phyloP scores from a whole-genome alignment of 441 rosid genomes.

The Omphalea diandra region DNA sequence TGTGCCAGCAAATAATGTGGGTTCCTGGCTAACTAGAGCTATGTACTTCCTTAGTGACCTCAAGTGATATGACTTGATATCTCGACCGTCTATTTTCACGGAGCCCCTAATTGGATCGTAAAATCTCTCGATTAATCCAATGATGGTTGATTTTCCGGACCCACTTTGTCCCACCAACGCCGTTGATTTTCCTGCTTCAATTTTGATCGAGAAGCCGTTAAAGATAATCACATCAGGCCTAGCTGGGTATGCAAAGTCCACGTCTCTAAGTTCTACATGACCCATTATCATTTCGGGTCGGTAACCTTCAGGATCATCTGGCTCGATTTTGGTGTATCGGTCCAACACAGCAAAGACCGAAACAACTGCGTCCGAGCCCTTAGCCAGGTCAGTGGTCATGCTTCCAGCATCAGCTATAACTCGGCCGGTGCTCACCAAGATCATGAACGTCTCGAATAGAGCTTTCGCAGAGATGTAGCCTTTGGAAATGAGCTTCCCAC shows the following conservation, averaged over 20 bases:
- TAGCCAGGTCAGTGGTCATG: slow-evolving; percentile 71
- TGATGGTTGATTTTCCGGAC: slow-evolving; percentile 70
- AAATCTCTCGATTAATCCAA: slow-evolving; percentile 65
- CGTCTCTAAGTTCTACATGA: slow-evolving; percentile 39
- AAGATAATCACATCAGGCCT: slow-evolving; percentile 57
- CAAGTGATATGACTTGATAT: slow-evolving; percentile 49
- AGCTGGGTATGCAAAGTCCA: slow-evolving; percentile 68
- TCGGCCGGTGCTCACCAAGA: slow-evolving; percentile 62
- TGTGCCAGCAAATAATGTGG: slow-evolving; percentile 56
- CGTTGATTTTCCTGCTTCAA: slow-evolving; percentile 61
- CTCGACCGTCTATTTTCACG: slow-evolving; percentile 53
- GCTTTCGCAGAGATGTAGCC: slow-evolving; percentile 51
- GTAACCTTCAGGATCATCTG: slow-evolving; percentile 45
- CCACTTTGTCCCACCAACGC: slow-evolving; percentile 84
- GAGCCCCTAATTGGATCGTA: slow-evolving; percentile 58
- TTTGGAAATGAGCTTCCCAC: slow-evolving; percentile 53
- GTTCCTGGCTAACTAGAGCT: slow-evolving; percentile 79
- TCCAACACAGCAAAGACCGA: slow-evolving; percentile 68
- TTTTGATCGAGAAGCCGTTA: slow-evolving; percentile 46
- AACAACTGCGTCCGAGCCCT: slow-evolving; percentile 51
- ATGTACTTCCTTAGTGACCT: slow-evolving; percentile 57
- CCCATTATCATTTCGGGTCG: slow-evolving; percentile 43
- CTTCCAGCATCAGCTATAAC: slow-evolving; percentile 80
- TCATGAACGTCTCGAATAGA: slow-evolving; percentile 63
- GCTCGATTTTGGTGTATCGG: slow-evolving; percentile 54